A percentile compares a stretch with the other conserved stretches of the same genome.
These are phyloP conservation scores for Aspergillus egyptiacus DNA, from an alignment of 495 filamentous ascomycete species.

Conservation along the genomic window DNA sequence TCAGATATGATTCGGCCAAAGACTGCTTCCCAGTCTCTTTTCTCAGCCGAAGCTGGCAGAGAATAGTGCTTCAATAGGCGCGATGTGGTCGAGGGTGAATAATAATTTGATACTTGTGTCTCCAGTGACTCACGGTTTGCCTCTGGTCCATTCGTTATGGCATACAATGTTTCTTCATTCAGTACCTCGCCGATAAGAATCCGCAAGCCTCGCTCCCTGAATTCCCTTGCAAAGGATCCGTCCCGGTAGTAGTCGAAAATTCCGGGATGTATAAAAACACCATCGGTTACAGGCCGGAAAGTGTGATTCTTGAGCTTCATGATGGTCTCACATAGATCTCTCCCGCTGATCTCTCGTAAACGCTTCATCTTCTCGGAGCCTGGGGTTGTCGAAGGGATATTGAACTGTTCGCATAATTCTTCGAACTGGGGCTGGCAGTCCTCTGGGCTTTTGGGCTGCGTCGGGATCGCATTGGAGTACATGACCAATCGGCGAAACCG, in stretches of 20 bases:
- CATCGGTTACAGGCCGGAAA: slow-evolving; percentile 42
- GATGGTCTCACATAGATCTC: slow-evolving; percentile 29
- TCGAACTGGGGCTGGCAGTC: slow-evolving; percentile 46
- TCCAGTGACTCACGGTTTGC: slow-evolving; percentile 29
- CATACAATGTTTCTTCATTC: slow-evolving; percentile 44
- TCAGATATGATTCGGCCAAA: slow-evolving; percentile 45
- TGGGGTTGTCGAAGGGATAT: slow-evolving; percentile 23
- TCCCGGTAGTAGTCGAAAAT: slow-evolving; percentile 36
- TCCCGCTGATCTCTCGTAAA: slow-evolving; percentile 27
- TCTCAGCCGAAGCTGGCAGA: slow-evolving; percentile 17
- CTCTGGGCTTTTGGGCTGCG: slow-evolving; percentile 38
- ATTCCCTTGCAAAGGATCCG: slow-evolving; percentile 36
- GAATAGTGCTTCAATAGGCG: slow-evolving; percentile 34
- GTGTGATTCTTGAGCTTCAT: slow-evolving; percentile 34
- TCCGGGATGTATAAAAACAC: slow-evolving; percentile 31
- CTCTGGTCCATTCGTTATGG: slow-evolving; percentile 28
- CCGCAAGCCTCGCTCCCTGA: slow-evolving; percentile 32
- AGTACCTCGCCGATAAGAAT: slow-evolving; percentile 44
- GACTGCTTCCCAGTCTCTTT: slow-evolving; percentile 36
- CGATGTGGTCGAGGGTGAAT: slow-evolving; percentile 30
- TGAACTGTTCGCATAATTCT: slow-evolving; percentile 35
- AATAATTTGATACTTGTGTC: slow-evolving; percentile 40
- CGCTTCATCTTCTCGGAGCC: slow-evolving; percentile 30
- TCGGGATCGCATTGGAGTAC: slow-evolving; percentile 44
- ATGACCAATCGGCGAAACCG: slow-evolving; percentile 36